Evolutionary conservation across 306 rosid genomes (phyloP).

Genomic region (Citrullus mucosospermus): DNA sequence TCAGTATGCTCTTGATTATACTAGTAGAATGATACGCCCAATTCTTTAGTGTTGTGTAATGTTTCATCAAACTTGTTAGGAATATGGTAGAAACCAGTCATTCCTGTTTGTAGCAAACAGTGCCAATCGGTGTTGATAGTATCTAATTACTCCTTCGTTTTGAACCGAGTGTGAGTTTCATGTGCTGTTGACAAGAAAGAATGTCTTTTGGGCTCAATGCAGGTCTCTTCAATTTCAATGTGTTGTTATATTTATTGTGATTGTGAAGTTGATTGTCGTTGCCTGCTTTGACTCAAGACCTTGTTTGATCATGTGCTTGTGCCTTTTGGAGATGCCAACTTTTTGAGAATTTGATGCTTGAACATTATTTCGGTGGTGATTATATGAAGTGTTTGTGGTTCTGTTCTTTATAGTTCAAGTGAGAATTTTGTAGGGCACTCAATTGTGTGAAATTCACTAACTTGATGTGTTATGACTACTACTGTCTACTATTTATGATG

Average conservation of each 20-base stretch:
- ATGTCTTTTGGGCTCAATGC: neutral
- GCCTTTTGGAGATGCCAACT: neutral
- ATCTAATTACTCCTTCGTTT: neutral
- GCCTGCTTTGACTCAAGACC: neutral
- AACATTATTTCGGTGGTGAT: neutral
- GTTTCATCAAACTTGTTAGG: neutral
- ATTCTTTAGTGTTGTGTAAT: neutral
- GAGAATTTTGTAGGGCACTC: neutral
- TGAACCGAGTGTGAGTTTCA: neutral
- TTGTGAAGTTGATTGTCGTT: neutral
- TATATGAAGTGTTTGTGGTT: neutral
- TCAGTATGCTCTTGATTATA: neutral
- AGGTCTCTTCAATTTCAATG: neutral
- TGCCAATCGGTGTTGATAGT: neutral
- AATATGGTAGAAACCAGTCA: neutral
- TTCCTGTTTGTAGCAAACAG: neutral
- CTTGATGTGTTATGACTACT: neutral
- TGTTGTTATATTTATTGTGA: neutral
- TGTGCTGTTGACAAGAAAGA: neutral
- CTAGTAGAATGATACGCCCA: neutral
- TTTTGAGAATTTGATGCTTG: neutral
- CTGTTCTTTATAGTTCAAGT: neutral
- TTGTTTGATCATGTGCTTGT: neutral
- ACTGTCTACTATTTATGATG: neutral
- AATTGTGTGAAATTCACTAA: neutral